Conservation (phyloP, 805 yeast genomes). For the Grigorovia yakushimaensis region DNA sequence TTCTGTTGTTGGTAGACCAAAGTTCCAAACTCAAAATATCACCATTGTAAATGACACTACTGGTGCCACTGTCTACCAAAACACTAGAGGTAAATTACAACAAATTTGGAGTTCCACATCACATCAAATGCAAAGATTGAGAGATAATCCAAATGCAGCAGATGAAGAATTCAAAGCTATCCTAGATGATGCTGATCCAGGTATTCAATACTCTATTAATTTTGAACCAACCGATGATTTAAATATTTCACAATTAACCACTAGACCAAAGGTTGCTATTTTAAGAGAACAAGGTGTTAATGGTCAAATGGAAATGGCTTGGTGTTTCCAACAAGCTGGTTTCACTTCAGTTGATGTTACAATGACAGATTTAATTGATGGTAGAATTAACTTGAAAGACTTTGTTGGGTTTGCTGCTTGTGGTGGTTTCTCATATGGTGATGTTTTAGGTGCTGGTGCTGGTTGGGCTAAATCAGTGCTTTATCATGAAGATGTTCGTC, state of each 20-base stretch:
- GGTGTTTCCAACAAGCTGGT: slow-evolving; percentile 92
- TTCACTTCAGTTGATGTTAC: slow-evolving; percentile 91
- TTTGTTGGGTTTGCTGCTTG: slow-evolving; percentile 96
- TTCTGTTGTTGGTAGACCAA: slow-evolving; percentile 61
- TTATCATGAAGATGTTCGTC: slow-evolving; percentile 66
- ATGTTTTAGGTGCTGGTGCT: slow-evolving; percentile 95
- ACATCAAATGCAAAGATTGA: slow-evolving; percentile 75
- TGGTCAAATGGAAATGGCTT: slow-evolving; percentile 97
- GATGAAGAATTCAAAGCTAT: slow-evolving; percentile 74
- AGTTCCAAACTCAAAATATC: slow-evolving; percentile 41
- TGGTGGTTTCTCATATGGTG: slow-evolving; percentile 99
- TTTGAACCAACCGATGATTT: slow-evolving; percentile 49
- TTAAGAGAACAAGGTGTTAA: slow-evolving; percentile 98
- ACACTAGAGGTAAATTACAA: slow-evolving; percentile 64
- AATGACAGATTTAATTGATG: slow-evolving; percentile 82
- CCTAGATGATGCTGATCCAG: slow-evolving; percentile 79
- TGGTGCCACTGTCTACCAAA: slow-evolving; percentile 33
- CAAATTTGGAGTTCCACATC: slow-evolving; percentile 83
- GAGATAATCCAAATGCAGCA: slow-evolving; percentile 91
- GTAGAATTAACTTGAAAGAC: slow-evolving; percentile 59
- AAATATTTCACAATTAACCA: slow-evolving; percentile 23
- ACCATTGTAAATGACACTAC: slow-evolving; percentile 30
- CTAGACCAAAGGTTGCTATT: slow-evolving; percentile 84
- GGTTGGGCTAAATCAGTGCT: slow-evolving; percentile 98
- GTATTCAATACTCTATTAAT: slow-evolving; percentile 71